Percentiles rank a stretch among this genome's conserved stretches.
Evolutionary conservation across 2,329 filamentous ascomycete genomes (phyloP).

Genomic region (Claviceps sp.): DNA sequence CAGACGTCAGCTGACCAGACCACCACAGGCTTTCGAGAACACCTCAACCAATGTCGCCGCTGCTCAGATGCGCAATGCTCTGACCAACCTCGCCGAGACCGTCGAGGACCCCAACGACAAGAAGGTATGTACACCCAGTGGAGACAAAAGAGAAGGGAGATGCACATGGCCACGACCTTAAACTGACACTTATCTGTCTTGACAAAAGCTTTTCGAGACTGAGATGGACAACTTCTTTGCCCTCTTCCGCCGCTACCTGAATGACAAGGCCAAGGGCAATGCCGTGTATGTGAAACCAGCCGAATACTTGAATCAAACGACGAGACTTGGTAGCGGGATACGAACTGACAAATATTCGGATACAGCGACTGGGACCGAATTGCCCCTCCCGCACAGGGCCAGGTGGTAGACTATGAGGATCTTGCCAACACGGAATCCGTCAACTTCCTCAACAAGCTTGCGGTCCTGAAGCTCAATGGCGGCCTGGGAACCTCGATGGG

Average conservation of each 20-base stretch:
- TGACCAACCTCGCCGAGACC: conserved; percentile 84
- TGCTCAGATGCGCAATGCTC: conserved; percentile 95
- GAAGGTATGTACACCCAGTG: conserved; percentile 50
- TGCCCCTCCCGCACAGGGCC: conserved; percentile 77
- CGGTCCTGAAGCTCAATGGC: conserved; percentile 97
- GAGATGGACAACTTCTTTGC: conserved; percentile 99
- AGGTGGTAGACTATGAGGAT: conserved; percentile 90
- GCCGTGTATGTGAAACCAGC: conserved; percentile 44
- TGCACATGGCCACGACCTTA: not conserved
- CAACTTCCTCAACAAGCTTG: conserved; percentile 91
- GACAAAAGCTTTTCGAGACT: conserved; percentile 72
- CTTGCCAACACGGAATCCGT: conserved; percentile 83
- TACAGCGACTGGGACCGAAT: conserved; percentile 93
- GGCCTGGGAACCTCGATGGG: conserved; percentile 99
- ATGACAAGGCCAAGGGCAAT: conserved; percentile 98
- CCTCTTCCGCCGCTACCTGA: conserved; percentile 94
- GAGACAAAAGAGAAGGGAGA: not conserved
- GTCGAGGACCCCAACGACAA: conserved; percentile 70
- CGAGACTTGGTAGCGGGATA: too few relatives aligned
- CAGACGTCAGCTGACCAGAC: conserved; percentile 13
- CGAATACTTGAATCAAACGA: not conserved
- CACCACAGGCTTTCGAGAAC: conserved; percentile 84
- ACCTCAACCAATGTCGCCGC: conserved; percentile 96
- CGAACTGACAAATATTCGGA: conserved; percentile 1
- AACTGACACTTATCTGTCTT: conserved; percentile 3